These are phyloP conservation scores for Lipomyces yamadae DNA, from an alignment of 805 yeast species.

Conservation along the genomic window DNA sequence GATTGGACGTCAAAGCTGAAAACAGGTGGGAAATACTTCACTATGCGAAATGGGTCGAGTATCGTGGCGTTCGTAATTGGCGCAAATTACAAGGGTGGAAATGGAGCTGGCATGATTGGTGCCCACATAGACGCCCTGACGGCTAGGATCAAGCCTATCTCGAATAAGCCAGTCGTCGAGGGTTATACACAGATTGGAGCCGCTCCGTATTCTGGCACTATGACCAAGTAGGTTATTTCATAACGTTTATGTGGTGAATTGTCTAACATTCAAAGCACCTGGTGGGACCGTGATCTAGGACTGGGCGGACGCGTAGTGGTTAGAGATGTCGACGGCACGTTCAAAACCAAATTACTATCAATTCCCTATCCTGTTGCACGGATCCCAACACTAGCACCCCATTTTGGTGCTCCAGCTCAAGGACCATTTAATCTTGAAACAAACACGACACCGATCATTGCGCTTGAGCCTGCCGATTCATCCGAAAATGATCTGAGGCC, in stretches of 20 bases:
- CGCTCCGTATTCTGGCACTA: slow-evolving; percentile 79
- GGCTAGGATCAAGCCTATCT: slow-evolving; percentile 64
- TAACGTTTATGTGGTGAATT: background rate
- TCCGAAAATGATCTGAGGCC: slow-evolving; percentile 19
- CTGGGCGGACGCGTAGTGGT: slow-evolving; percentile 76
- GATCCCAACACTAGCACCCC: slow-evolving; percentile 85
- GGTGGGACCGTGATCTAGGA: slow-evolving; percentile 87
- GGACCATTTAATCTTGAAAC: slow-evolving; percentile 79
- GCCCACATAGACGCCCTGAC: slow-evolving; percentile 60
- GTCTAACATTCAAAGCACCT: slow-evolving; percentile 44
- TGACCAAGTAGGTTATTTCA: slow-evolving; percentile 39
- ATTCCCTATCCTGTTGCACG: slow-evolving; percentile 61
- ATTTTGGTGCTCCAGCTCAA: slow-evolving; percentile 70
- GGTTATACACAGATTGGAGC: slow-evolving; percentile 80
- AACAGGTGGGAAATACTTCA: slow-evolving; percentile 61
- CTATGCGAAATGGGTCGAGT: slow-evolving; percentile 70
- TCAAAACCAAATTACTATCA: slow-evolving; percentile 46
- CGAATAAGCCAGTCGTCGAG: slow-evolving; percentile 62
- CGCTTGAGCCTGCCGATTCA: slow-evolving; percentile 51
- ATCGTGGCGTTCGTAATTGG: slow-evolving; percentile 75
- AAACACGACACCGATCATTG: slow-evolving; percentile 76
- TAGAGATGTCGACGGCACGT: slow-evolving; percentile 44
- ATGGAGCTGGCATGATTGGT: slow-evolving; percentile 61
- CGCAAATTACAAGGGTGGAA: slow-evolving; percentile 61
- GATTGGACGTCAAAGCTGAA: slow-evolving; percentile 54